Percentiles rank a stretch among this genome's conserved stretches.
Conservation (phyloP, 805 yeast genomes). For the Zygoascus ofunaensis region DNA sequence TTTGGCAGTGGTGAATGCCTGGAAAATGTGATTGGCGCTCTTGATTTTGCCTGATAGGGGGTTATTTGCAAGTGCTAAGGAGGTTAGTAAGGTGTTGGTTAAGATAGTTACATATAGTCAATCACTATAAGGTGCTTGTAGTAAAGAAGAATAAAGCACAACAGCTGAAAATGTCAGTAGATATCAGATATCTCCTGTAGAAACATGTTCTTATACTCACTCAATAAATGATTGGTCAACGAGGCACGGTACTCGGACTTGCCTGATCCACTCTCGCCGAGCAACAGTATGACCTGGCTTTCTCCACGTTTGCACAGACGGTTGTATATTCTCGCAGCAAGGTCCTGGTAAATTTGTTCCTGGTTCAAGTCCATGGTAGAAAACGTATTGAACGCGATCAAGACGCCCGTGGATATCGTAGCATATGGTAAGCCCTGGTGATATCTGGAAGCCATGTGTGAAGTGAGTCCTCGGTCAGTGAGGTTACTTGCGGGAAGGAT, state of each 20-base stretch:
- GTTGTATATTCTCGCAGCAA: constrained; percentile 32
- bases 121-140: no score
- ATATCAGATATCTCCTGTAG: no score
- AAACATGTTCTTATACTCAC: no score
- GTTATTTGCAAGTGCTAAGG: constrained; percentile 27
- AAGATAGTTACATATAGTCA: no score
- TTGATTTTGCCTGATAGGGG: constrained; percentile 29
- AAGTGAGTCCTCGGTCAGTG: constrained; percentile 33
- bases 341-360: constrained; percentile 28
- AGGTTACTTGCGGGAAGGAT: constrained; percentile 29
- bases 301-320: constrained; percentile 30
- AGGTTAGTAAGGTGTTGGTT: not conserved
- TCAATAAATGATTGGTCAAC: constrained; percentile 24
- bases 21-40: constrained; percentile 28
- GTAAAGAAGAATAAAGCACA: no score
- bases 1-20: constrained; percentile 34
- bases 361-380: constrained; percentile 30
- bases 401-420: constrained; percentile 30
- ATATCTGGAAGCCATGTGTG: constrained; percentile 35
- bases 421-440: constrained; percentile 35
- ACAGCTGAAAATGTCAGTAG: no score
- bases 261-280: constrained; percentile 35
- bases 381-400: constrained; percentile 33
- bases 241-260: constrained; percentile 31
- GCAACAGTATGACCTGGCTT: constrained; percentile 30